phyloP scores from a whole-genome alignment of 129 eudicot genomes.

The Flaveria linearis region DNA sequence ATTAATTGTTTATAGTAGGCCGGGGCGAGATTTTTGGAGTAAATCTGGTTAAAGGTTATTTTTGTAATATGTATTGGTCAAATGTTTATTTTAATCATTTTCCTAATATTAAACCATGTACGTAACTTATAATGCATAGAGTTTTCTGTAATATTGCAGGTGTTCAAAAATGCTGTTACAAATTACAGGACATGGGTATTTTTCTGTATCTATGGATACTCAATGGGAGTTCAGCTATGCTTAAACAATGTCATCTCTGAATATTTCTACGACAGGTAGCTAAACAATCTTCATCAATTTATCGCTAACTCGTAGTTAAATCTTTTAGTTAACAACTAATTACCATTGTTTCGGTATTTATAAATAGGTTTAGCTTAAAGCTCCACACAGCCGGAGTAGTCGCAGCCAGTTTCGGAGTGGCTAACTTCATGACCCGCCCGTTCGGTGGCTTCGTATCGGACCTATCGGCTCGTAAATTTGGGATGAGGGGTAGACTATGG shows the following conservation, averaged over 20 bases:
- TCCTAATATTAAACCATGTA: too few relatives aligned
- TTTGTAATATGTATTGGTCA: too few relatives aligned
- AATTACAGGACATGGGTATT: slow-evolving; percentile 43
- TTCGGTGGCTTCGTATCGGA: slow-evolving; percentile 51
- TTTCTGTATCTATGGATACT: slow-evolving; percentile 37
- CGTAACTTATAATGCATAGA: background rate
- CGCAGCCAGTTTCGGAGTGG: slow-evolving; percentile 53
- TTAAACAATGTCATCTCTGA: slow-evolving; percentile 41
- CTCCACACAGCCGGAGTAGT: slow-evolving; percentile 60
- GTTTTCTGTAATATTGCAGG: slow-evolving; percentile 20
- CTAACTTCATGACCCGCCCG: slow-evolving; percentile 49
- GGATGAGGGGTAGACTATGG: slow-evolving; percentile 64
- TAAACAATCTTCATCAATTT: background rate
- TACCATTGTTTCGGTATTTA: background rate
- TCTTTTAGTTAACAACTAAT: too few relatives aligned
- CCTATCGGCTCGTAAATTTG: slow-evolving; percentile 40
- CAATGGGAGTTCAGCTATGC: slow-evolving; percentile 43
- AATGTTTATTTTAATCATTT: too few relatives aligned
- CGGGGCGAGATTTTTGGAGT: too few relatives aligned
- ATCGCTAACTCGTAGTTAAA: background rate
- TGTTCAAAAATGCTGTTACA: slow-evolving; percentile 22
- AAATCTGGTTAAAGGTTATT: too few relatives aligned
- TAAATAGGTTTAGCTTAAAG: slow-evolving; percentile 43
- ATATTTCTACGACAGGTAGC: slow-evolving; percentile 38
- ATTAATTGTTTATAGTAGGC: too few relatives aligned